phyloP scores from a whole-genome alignment of 441 rosid genomes.

The Mallotus japonicus region DNA sequence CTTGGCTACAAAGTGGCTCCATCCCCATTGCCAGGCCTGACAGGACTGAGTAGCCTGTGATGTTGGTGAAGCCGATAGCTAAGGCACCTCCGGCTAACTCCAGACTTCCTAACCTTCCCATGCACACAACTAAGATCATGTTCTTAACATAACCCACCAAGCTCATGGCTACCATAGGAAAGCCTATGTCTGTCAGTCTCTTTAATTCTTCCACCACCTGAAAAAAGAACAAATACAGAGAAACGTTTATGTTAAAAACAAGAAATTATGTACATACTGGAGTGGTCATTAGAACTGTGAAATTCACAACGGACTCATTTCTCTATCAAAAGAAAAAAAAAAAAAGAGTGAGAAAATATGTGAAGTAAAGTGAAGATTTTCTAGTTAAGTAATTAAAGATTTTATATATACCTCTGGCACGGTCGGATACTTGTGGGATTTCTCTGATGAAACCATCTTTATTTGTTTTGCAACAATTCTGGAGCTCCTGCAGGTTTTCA shows the following conservation, averaged over 20 bases:
- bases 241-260: background rate
- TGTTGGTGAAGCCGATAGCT: constrained; percentile 86
- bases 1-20: constrained; percentile 89
- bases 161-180: constrained; percentile 75
- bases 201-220: constrained; percentile 79
- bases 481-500: constrained; percentile 7
- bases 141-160: constrained; percentile 64
- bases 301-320: no score
- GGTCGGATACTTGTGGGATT: constrained; percentile 44
- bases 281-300: background rate
- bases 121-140: constrained; percentile 68
- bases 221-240: background rate
- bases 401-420: constrained; percentile 57
- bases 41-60: constrained; percentile 84
- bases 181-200: constrained; percentile 59
- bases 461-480: background rate
- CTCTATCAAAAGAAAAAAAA: background rate
- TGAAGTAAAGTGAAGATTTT: background rate
- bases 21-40: constrained; percentile 85
- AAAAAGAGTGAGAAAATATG: background rate
- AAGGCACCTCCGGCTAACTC: constrained; percentile 91
- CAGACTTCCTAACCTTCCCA: constrained; percentile 80
- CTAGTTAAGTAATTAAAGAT: constrained; percentile 10
- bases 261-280: background rate
- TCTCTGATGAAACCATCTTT: constrained; percentile 42